Evolutionary conservation across 441 rosid species (phyloP).

Genomic region (Mallotus repandus): DNA sequence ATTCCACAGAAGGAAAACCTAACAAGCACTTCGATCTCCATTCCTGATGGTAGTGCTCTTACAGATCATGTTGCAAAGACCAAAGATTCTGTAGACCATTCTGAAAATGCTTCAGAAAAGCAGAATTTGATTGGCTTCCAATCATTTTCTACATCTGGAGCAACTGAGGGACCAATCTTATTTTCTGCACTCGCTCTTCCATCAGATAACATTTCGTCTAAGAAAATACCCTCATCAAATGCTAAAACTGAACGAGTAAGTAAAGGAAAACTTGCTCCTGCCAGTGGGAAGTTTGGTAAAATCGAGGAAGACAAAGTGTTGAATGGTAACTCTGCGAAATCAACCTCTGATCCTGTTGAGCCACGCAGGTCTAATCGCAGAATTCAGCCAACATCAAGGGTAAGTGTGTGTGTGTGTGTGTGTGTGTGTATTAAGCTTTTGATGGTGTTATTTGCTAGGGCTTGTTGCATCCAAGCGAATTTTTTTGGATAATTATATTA

Average conservation of each 20-base stretch:
- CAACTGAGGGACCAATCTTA: conserved; percentile 45
- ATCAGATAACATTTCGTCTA: conserved; percentile 41
- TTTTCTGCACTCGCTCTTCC: conserved; percentile 49
- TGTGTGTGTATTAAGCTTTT: neutral
- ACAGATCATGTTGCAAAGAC: conserved; percentile 41
- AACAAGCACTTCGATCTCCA: conserved; percentile 36
- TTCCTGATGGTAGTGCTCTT: conserved; percentile 34
- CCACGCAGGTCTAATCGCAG: conserved; percentile 91
- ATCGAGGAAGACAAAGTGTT: conserved; percentile 61
- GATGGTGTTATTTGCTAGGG: neutral
- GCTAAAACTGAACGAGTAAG: conserved; percentile 40
- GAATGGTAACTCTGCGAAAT: conserved; percentile 38
- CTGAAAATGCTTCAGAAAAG: conserved; percentile 43
- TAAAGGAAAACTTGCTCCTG: conserved; percentile 60
- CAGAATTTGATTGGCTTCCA: conserved; percentile 33
- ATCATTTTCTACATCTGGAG: conserved; percentile 47
- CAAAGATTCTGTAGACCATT: conserved; percentile 41
- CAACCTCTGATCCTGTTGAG: conserved; percentile 49
- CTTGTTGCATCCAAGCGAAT: neutral
- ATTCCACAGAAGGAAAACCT: conserved; percentile 48
- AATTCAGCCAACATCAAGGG: conserved; percentile 99
- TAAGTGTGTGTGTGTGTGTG: conserved; percentile 32
- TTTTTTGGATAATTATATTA: neutral
- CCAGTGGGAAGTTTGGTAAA: conserved; percentile 54
- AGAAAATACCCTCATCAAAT: conserved; percentile 42